Evolutionary conservation across 257 asterid species (phyloP), one percentile per base, ranked within the genome.

Genomic region (Asclepias syriaca): DNA sequence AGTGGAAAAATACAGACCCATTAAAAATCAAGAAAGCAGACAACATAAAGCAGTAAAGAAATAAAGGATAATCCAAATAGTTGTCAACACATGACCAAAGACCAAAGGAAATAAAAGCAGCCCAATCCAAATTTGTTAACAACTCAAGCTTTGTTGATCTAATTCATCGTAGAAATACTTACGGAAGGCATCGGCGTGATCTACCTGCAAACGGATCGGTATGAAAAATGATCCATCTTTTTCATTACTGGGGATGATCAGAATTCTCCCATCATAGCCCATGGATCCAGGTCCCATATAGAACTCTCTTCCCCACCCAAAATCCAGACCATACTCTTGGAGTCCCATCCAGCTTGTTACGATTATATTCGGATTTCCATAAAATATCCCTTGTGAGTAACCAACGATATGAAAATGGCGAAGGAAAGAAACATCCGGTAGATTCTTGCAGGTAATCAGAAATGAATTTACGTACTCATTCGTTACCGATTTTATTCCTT

Each of bases 251-350:
- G 72, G 76, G 9, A 72, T 57, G 24, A 80, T 32, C 59, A 76
- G 64, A 10, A 40, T 13, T 49, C 45, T 73, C 0, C 84, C 81
- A 69, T 80, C 81, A 14, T 63, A 55, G 18, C 73, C 73, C 8
- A 80, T 10, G 5, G 78, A 54, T 64, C 78, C 84, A 24, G 80
- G 82, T 0, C 75, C 82, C 67, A 77, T 22, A 27, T 22, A 70
- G n/a, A 60, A 40, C 46, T 68, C 81, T 21, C 70, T 68, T 21
- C 85, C 85, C 82, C 82, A 74, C 2, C 83, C 83, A 24, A 77
- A 75, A 46, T 81, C 70, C 12, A 74, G 72, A 0, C 55, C 70
- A 55, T 49, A 34, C 7, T 74, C 3, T 0, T 77, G 70, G 16
- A 80, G 37, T 19, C 69, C 53, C 2, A 51, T 54, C 85, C 85